These are phyloP conservation scores for Fusarium sp. DNA, from an alignment of 2,329 filamentous ascomycete genomes.

Conservation along the genomic window DNA sequence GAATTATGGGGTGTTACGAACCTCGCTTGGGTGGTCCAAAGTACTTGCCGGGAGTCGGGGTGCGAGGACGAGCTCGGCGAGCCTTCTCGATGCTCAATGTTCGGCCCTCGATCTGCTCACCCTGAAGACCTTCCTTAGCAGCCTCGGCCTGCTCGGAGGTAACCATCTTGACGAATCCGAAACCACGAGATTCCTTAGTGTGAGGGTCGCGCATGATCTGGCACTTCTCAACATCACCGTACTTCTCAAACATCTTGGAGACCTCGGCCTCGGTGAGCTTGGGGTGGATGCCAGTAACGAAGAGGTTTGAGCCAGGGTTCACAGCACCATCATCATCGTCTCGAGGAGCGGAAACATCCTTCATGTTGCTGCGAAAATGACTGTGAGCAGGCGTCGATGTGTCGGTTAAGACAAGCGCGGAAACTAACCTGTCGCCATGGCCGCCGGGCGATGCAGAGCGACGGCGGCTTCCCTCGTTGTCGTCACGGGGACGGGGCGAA, in stretches of 20 bases:
- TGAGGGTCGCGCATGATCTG: slow-evolving; percentile 99
- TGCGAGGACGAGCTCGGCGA: slow-evolving; percentile 90
- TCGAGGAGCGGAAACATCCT: slow-evolving; percentile 60
- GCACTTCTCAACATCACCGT: slow-evolving; percentile 98
- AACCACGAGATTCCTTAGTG: slow-evolving; percentile 97
- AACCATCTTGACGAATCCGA: slow-evolving; percentile 99
- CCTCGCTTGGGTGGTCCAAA: slow-evolving; percentile 98
- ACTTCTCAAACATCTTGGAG: slow-evolving; percentile 95
- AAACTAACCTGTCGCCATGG: slow-evolving; percentile 49
- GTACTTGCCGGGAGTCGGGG: slow-evolving; percentile 98
- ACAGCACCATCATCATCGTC: slow-evolving; percentile 78
- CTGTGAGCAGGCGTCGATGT: slow-evolving; percentile 17
- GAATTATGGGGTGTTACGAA: slow-evolving; percentile 56
- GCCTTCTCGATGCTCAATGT: slow-evolving; percentile 99
- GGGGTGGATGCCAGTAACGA: slow-evolving; percentile 97
- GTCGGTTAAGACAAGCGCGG: background rate
- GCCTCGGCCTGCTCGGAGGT: slow-evolving; percentile 94
- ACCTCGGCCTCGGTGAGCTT: slow-evolving; percentile 89
- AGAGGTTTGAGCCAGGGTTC: slow-evolving; percentile 97
- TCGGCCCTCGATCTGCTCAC: slow-evolving; percentile 92
- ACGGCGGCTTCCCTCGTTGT: slow-evolving; percentile 65
- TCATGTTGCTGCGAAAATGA: slow-evolving; percentile 52
- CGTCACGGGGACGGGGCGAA: slow-evolving; percentile 69
- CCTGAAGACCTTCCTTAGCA: slow-evolving; percentile 94
- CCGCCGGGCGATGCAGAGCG: slow-evolving; percentile 68